Conservation (phyloP, 1,284 basidiomycete species). For the Chondrostereum purpureum region DNA sequence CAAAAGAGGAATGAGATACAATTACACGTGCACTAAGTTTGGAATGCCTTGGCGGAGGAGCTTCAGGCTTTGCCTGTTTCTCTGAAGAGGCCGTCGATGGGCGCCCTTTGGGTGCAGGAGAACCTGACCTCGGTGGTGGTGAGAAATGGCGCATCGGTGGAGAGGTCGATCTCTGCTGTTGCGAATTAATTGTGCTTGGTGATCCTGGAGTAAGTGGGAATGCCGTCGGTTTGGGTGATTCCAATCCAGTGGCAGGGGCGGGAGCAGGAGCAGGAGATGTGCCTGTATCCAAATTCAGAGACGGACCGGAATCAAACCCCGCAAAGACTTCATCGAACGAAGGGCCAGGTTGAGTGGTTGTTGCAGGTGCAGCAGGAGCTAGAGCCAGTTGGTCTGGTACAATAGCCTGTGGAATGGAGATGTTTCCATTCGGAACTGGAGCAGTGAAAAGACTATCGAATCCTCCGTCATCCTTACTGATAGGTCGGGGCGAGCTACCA, state of each 20-base stretch:
- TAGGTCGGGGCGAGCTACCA: too few species aligned
- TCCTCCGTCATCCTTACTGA: too few species aligned
- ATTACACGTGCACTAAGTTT: slow-evolving; percentile 62
- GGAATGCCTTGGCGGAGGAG: slow-evolving; percentile 49
- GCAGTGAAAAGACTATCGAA: slow-evolving; percentile 38
- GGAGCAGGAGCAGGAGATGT: slow-evolving; percentile 16
- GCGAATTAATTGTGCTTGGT: slow-evolving; percentile 35
- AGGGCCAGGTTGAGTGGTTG: slow-evolving; percentile 20
- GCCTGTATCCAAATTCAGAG: slow-evolving; percentile 32
- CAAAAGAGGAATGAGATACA: slow-evolving; percentile 7
- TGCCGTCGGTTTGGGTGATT: slow-evolving; percentile 26
- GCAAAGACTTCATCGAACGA: slow-evolving; percentile 60
- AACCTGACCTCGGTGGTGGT: slow-evolving; percentile 15
- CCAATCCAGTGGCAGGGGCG: slow-evolving; percentile 3
- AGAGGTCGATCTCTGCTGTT: too few species aligned
- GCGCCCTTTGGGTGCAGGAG: slow-evolving; percentile 38
- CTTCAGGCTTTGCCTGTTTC: slow-evolving; percentile 41
- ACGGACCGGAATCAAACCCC: slow-evolving; percentile 37
- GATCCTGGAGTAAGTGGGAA: slow-evolving; percentile 26
- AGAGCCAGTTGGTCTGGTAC: slow-evolving; percentile 15
- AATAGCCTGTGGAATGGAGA: slow-evolving; percentile 12
- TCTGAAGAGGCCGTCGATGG: slow-evolving; percentile 57
- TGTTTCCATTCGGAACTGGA: slow-evolving; percentile 2
- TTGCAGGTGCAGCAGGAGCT: slow-evolving; percentile 12
- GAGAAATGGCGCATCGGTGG: slow-evolving; percentile 28